Percentiles rank a stretch among this genome's conserved stretches.
Evolutionary conservation across 352 stramenopile species (phyloP).

Genomic region (Phytopythium mirpurense): DNA sequence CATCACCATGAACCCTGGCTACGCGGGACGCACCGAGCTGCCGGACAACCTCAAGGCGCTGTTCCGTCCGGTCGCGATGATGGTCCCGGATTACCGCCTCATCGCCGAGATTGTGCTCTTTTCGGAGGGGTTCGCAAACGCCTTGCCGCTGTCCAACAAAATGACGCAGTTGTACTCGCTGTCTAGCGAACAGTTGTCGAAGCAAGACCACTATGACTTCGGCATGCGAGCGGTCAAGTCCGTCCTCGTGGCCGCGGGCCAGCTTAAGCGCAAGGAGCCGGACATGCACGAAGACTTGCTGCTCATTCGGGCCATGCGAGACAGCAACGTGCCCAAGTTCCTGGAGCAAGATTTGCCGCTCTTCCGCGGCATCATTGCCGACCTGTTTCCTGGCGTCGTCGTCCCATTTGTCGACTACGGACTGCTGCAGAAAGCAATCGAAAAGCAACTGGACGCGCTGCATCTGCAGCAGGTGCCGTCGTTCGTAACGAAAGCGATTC

Average conservation of each 20-base stretch:
- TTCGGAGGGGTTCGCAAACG: slow-evolving; percentile 92
- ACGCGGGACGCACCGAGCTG: slow-evolving; percentile 89
- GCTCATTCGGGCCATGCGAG: slow-evolving; percentile 94
- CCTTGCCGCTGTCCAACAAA: slow-evolving; percentile 89
- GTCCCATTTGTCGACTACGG: slow-evolving; percentile 94
- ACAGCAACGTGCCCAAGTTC: slow-evolving; percentile 96
- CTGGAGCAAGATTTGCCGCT: slow-evolving; percentile 92
- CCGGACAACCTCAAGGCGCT: slow-evolving; percentile 94
- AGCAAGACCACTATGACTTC: slow-evolving; percentile 95
- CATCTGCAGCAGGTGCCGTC: slow-evolving; percentile 82
- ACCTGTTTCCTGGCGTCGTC: slow-evolving; percentile 92
- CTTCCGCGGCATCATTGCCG: slow-evolving; percentile 92
- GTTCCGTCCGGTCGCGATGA: slow-evolving; percentile 93
- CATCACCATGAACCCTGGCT: slow-evolving; percentile 95
- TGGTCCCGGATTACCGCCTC: slow-evolving; percentile 92
- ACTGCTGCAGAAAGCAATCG: slow-evolving; percentile 85
- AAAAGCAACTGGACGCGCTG: slow-evolving; percentile 67
- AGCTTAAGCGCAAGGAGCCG: slow-evolving; percentile 92
- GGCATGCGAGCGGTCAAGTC: slow-evolving; percentile 93
- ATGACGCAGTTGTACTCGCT: slow-evolving; percentile 94
- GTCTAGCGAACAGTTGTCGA: slow-evolving; percentile 91
- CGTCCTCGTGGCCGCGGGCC: slow-evolving; percentile 91
- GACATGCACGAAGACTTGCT: slow-evolving; percentile 93
- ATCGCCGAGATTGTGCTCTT: slow-evolving; percentile 96
- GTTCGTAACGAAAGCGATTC: slow-evolving; percentile 86